Evolutionary conservation across 352 stramenopile species (phyloP), one percentile per base, ranked within the genome.

Genomic region (Pythium brassicae): DNA sequence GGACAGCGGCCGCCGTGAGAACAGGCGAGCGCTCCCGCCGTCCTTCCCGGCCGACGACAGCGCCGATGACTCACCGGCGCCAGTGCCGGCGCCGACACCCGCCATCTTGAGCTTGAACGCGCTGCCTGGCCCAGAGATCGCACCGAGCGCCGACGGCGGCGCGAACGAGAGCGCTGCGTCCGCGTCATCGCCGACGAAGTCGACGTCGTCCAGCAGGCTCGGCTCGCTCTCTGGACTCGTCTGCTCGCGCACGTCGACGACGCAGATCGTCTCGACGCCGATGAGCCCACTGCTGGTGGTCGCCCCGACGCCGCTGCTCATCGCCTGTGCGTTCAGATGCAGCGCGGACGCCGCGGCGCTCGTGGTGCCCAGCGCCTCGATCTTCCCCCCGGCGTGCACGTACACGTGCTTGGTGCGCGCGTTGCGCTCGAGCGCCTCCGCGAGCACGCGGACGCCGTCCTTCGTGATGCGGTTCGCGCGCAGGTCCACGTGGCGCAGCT

Each of bases 401-500:
- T 98, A 98, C 44, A 99, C 94, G 69, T 98, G 96, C 44, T 95
- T 89, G 29, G 97, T 88, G 43, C 89, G 80, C 55, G 94, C 85
- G 53, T 92, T 96, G 26, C 94, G 76, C 59, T 98, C 93, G 14
- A 99, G 72, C 19, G 95, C 94, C 54, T 98, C 96, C 1, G 94
- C 94, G 37, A 98, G 76, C 17, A 95, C 83, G 56, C 93, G 91
- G 53, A 98, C 78, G 42, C 94, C 96, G n/a, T 96, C 75, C 32
- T 92, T 87, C 22, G 71, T 79, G 44, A 98, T 88, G n/a, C 71
- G 72, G 62, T 98, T 98, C 29, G 83, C 75, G 12, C 94, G 76
- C 45, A 99, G 50, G 63, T 99, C 95, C 2, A 99, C 83, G 42
- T 83, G 69, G 20, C 83, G 74, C 14, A 99, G 57, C 2, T 70